Evolutionary conservation across 306 rosid genomes (phyloP).

Genomic region (Acacia melanoxylon): DNA sequence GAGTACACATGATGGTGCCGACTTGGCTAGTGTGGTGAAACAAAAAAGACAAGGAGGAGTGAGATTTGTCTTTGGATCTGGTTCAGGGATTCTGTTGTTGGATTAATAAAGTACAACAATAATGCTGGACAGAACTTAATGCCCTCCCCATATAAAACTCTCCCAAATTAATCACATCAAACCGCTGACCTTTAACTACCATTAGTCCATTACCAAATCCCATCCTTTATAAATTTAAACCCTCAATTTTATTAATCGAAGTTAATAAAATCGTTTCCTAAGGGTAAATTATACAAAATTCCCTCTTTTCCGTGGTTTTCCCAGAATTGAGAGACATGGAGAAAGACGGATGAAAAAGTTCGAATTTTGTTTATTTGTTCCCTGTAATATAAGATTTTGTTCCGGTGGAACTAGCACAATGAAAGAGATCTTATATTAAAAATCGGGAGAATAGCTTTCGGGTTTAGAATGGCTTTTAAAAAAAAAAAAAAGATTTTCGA

Average conservation of each 20-base stretch:
- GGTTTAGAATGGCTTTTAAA: no score
- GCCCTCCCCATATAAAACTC: constrained; percentile 4
- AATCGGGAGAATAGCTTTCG: no score
- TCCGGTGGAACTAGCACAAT: no score
- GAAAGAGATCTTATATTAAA: no score
- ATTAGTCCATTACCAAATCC: background rate
- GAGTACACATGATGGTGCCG: constrained; percentile 9
- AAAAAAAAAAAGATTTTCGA: no score
- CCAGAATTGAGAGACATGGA: background rate
- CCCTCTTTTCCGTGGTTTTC: background rate
- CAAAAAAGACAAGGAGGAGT: constrained; percentile 23
- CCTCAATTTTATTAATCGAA: background rate
- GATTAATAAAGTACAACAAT: constrained; percentile 27
- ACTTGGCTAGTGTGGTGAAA: constrained; percentile 20
- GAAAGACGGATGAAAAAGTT: background rate
- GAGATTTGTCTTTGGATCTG: constrained; percentile 24
- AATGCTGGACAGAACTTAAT: constrained; percentile 20
- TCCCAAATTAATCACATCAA: background rate
- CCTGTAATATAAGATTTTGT: no score
- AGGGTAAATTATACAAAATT: no score
- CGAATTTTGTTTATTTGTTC: background rate
- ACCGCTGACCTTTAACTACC: constrained; percentile 5
- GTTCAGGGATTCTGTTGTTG: background rate
- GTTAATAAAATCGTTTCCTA: no score
- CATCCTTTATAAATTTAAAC: background rate